Evolutionary conservation across 1,139 yeast species (phyloP).

Genomic region (Suhomyces kunorum): DNA sequence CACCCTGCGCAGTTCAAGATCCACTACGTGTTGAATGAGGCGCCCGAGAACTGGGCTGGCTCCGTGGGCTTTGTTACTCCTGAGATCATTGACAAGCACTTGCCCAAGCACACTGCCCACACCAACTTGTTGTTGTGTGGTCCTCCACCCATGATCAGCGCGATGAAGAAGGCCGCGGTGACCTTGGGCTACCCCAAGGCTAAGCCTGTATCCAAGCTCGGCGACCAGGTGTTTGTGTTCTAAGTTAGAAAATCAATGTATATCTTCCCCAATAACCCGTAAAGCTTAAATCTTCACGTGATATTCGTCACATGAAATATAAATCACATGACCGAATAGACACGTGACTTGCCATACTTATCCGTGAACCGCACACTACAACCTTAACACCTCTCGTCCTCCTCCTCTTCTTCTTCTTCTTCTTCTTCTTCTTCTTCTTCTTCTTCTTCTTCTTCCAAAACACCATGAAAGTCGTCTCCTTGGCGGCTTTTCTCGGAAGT

Average conservation of each 20-base stretch:
- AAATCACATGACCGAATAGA: not conserved
- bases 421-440: not conserved
- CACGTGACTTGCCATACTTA: not conserved
- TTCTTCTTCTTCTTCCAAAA: not conserved
- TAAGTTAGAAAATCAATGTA: constrained; percentile 27
- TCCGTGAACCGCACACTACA: not conserved
- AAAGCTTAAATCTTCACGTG: no score
- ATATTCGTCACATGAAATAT: no score
- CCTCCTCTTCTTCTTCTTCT: not conserved
- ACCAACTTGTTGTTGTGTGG: constrained; percentile 87
- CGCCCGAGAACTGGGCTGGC: constrained; percentile 78
- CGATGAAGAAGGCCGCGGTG: constrained; percentile 79
- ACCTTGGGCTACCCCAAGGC: constrained; percentile 83
- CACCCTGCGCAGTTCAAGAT: constrained; percentile 70
- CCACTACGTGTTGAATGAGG: constrained; percentile 72
- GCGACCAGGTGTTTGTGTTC: constrained; percentile 90
- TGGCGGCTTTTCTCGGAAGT: constrained; percentile 1
- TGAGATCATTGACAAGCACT: constrained; percentile 65
- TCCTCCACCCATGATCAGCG: constrained; percentile 86
- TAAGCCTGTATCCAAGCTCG: constrained; percentile 85
- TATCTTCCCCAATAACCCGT: not conserved
- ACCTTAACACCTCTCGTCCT: not conserved
- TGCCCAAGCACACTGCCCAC: constrained; percentile 66
- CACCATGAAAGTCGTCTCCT: constrained; percentile 5
- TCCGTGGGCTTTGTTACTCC: constrained; percentile 80